Conservation (phyloP, 2,329 filamentous ascomycete genomes). For the Basipetospora chlamydospora region DNA sequence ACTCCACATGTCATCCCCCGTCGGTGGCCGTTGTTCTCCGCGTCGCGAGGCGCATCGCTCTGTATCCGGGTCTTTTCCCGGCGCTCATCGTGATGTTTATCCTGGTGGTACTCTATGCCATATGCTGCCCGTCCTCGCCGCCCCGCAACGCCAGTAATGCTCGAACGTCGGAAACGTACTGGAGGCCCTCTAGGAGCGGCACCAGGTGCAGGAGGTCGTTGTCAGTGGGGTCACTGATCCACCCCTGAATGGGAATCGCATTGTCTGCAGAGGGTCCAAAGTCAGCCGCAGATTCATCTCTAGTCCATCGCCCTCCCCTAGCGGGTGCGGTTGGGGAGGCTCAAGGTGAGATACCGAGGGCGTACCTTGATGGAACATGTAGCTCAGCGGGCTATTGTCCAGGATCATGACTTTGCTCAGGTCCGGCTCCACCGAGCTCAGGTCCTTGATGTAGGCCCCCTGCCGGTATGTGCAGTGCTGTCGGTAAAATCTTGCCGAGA, state of each 20-base stretch:
- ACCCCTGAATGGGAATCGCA: slow-evolving; percentile 96
- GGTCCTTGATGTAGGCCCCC: slow-evolving; percentile 94
- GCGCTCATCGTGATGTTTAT: too few species aligned
- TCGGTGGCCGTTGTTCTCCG: too few species aligned
- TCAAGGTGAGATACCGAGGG: slow-evolving; percentile 7
- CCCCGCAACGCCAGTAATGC: slow-evolving; percentile 78
- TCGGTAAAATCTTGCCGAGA: slow-evolving; percentile 82
- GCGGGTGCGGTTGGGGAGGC: not conserved
- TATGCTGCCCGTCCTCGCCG: slow-evolving; percentile 60
- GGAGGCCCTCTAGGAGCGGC: slow-evolving; percentile 80
- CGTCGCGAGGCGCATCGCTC: too few species aligned
- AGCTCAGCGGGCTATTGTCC: slow-evolving; percentile 95
- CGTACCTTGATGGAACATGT: slow-evolving; percentile 94
- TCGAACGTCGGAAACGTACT: slow-evolving; percentile 92
- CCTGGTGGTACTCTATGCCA: too few species aligned
- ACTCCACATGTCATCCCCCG: too few species aligned
- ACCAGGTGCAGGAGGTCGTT: slow-evolving; percentile 88
- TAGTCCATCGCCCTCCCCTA: too few species aligned
- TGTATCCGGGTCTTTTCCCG: too few species aligned
- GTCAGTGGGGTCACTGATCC: slow-evolving; percentile 97
- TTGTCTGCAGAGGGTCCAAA: slow-evolving; percentile 64
- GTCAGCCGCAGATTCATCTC: too few species aligned
- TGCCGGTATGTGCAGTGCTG: slow-evolving; percentile 95
- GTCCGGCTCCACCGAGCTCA: slow-evolving; percentile 91
- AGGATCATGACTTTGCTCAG: slow-evolving; percentile 97